phyloP scores from a whole-genome alignment of 148 eudicot species.

The Pharnaceum exiguum region DNA sequence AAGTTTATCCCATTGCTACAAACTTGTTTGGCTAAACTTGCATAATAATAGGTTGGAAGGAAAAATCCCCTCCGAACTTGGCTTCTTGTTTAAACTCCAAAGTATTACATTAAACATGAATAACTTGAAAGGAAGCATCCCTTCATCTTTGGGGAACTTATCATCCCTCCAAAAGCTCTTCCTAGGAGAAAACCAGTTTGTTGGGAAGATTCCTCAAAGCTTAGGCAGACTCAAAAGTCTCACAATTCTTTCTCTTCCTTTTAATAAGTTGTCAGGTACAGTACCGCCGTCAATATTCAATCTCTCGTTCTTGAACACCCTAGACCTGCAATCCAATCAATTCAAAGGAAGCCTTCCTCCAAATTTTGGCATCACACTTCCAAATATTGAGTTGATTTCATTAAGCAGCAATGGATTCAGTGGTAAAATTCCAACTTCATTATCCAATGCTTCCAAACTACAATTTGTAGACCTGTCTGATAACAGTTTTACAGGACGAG shows the following conservation, averaged over 20 bases:
- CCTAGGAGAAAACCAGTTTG: background rate
- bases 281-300: constrained; percentile 26
- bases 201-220: constrained; percentile 16
- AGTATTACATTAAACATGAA: background rate
- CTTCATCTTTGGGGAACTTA: constrained; percentile 17
- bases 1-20: constrained; percentile 1
- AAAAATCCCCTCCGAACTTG: constrained; percentile 6
- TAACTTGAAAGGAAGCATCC: constrained; percentile 2
- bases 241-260: background rate
- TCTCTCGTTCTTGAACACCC: background rate
- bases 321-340: constrained; percentile 3
- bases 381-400: constrained; percentile 8
- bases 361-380: constrained; percentile 11
- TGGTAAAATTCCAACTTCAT: constrained; percentile 15
- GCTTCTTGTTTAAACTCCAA: constrained; percentile 8
- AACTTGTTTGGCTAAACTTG: too few relatives aligned
- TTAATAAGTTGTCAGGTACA: constrained; percentile 14
- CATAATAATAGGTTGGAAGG: too few relatives aligned
- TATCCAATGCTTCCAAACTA: constrained; percentile 12
- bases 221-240: constrained; percentile 13
- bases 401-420: background rate
- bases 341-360: constrained; percentile 25
- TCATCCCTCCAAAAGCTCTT: background rate
- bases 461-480: background rate
- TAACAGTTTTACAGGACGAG: constrained; percentile 15